Percentiles rank a stretch among this genome's conserved stretches.
These are phyloP conservation scores for Eimeria maxima DNA, from an alignment of 169 alveolate genomes.

Conservation along the genomic window DNA sequence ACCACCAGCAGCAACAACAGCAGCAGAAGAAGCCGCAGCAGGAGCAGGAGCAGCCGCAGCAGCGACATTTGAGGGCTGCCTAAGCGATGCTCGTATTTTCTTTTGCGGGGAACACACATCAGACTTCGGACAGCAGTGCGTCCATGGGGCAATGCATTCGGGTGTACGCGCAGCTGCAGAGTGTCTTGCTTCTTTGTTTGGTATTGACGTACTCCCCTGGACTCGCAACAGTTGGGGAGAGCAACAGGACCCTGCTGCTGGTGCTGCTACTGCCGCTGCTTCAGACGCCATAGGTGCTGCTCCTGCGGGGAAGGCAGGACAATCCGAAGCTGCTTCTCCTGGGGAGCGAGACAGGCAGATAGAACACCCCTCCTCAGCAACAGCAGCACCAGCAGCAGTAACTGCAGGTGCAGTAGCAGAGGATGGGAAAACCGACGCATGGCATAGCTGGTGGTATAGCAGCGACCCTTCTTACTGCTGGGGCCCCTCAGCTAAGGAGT, in stretches of 20 bases:
- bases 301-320: neutral
- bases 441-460: conserved; percentile 65
- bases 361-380: neutral
- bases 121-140: conserved; percentile 79
- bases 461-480: conserved; percentile 41
- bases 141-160: conserved; percentile 80
- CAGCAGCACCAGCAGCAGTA: neutral
- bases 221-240: conserved; percentile 25
- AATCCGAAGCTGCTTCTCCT: neutral
- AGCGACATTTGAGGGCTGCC: conserved; percentile 34
- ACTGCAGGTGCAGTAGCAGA: neutral
- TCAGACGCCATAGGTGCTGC: neutral
- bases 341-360: neutral
- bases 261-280: neutral
- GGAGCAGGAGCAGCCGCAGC: conserved; percentile 49
- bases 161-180: conserved; percentile 84
- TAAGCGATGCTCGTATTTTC: conserved; percentile 43
- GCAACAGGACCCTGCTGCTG: neutral
- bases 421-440: neutral
- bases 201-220: conserved; percentile 62
- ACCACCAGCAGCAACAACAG: neutral
- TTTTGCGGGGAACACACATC: conserved; percentile 80
- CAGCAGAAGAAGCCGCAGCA: neutral
- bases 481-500: conserved; percentile 22
- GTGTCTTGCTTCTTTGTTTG: conserved; percentile 73